Conservation (phyloP, 371 early-diverging fungal genomes). For the Mortierella sp. region DNA sequence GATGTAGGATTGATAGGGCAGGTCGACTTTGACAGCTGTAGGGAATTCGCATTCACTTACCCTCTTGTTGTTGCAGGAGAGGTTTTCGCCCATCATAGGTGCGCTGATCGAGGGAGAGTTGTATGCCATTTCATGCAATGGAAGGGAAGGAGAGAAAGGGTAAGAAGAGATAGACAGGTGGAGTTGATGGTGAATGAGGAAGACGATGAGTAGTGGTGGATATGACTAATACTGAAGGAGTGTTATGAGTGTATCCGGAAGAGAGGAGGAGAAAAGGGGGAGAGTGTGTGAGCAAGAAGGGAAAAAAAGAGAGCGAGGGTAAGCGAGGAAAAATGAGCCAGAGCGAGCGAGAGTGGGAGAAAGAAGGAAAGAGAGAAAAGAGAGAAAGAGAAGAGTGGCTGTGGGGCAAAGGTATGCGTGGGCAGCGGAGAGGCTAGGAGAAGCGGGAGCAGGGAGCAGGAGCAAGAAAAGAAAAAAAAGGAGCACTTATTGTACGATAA, state of each 20-base stretch:
- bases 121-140: neutral
- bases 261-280: neutral
- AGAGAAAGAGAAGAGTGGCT: neutral
- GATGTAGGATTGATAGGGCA: constrained; percentile 29
- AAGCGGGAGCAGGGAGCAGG: neutral
- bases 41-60: constrained; percentile 26
- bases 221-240: neutral
- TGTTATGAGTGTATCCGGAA: neutral
- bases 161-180: neutral
- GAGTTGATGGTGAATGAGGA: neutral
- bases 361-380: neutral
- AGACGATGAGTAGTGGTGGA: neutral
- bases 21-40: constrained; percentile 32
- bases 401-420: neutral
- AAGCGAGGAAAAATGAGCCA: neutral
- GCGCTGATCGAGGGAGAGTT: neutral
- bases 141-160: neutral
- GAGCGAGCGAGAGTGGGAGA: neutral
- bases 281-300: neutral
- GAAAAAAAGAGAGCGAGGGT: neutral
- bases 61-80: constrained; percentile 1
- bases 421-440: neutral
- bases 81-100: neutral
- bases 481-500: neutral
- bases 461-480: neutral